Conservation (phyloP, 768 basidiomycete species). For the Panellus pusillus region DNA sequence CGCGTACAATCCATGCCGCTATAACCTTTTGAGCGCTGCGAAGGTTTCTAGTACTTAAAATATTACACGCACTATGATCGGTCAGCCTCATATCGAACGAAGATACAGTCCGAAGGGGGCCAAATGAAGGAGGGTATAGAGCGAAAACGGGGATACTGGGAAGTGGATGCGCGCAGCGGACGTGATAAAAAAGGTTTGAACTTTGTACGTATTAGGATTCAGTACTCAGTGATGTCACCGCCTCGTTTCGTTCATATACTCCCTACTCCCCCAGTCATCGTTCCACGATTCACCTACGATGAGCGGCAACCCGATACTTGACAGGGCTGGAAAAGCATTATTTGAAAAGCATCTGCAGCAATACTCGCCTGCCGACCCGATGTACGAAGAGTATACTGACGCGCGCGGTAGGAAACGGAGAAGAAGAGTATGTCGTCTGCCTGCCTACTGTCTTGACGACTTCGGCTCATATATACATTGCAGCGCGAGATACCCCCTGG, state of each 20-base stretch:
- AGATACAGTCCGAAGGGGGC: too few relatives aligned
- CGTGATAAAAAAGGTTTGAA: too few relatives aligned
- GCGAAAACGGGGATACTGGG: too few relatives aligned
- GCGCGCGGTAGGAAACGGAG: slow-evolving; percentile 55
- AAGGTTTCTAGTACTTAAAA: too few relatives aligned
- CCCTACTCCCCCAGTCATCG: not conserved
- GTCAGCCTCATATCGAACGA: too few relatives aligned
- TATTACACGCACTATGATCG: too few relatives aligned
- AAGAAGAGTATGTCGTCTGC: slow-evolving; percentile 48
- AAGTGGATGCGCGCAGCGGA: too few relatives aligned
- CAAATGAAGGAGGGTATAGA: too few relatives aligned
- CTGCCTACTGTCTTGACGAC: not conserved
- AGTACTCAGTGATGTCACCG: not conserved
- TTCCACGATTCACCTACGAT: slow-evolving; percentile 4
- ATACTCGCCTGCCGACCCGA: slow-evolving; percentile 71
- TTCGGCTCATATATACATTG: not conserved
- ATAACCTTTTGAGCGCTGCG: too few relatives aligned
- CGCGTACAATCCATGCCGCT: too few relatives aligned
- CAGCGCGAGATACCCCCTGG: slow-evolving; percentile 75
- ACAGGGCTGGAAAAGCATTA: slow-evolving; percentile 55
- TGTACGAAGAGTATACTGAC: slow-evolving; percentile 67
- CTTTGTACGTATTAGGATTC: too few relatives aligned
- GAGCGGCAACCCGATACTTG: slow-evolving; percentile 26
- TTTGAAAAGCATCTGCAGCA: slow-evolving; percentile 64
- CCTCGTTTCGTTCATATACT: not conserved